Conservation (phyloP, 352 stramenopile genomes). For the Phytophthora sp. region DNA sequence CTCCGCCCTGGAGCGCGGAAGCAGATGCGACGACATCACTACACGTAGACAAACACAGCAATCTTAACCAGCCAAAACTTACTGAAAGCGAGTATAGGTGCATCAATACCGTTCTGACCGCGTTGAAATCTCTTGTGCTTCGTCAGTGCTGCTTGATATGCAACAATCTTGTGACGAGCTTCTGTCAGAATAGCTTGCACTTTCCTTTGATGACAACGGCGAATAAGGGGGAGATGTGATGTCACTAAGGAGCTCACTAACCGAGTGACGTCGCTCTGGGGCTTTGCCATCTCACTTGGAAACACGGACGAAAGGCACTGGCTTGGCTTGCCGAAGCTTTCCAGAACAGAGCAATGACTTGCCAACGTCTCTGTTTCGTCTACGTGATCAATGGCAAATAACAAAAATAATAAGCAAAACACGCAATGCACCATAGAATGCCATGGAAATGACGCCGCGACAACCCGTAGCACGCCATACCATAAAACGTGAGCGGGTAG, state of each 20-base stretch:
- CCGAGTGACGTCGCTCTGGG: conserved; percentile 37
- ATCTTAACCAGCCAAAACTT: conserved; percentile 7
- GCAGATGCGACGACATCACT: conserved; percentile 11
- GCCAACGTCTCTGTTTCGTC: conserved; percentile 37
- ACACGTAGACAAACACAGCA: background rate
- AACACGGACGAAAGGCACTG: conserved; percentile 45
- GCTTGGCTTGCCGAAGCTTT: conserved; percentile 44
- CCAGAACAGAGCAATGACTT: conserved; percentile 36
- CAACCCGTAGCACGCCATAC: conserved; percentile 26
- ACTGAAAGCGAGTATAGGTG: background rate
- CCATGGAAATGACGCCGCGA: background rate
- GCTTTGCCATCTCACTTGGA: conserved; percentile 17
- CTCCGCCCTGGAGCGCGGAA: conserved; percentile 12
- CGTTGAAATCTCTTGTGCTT: conserved; percentile 5
- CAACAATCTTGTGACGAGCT: conserved; percentile 30
- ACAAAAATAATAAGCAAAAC: background rate
- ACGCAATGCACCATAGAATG: background rate
- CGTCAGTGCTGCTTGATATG: conserved; percentile 25
- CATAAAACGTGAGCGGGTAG: conserved; percentile 40
- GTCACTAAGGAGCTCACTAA: conserved; percentile 36
- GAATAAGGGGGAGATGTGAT: conserved; percentile 37
- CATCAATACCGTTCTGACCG: conserved; percentile 20
- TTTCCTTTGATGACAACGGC: conserved; percentile 36
- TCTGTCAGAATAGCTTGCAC: conserved; percentile 38
- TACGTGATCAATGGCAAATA: conserved; percentile 17